Evolutionary conservation across 202 grass and related monocot species (phyloP).

Genomic region (Schoenoplectus tabernaemontani): DNA sequence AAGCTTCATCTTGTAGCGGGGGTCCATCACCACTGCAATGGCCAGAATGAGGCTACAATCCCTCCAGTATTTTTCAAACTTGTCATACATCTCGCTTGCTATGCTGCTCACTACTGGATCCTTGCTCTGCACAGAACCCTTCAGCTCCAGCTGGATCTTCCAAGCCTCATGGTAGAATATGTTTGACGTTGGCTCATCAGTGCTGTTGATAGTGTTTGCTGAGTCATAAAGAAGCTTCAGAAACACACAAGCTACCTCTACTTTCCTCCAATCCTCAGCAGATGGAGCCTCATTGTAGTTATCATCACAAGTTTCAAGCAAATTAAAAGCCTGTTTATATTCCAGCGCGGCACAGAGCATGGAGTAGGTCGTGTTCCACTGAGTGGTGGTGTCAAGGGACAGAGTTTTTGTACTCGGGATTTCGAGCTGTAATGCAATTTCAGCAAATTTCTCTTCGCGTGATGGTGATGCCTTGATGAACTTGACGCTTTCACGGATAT

Average conservation of each 20-base stretch:
- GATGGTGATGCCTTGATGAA: slow-evolving; percentile 41
- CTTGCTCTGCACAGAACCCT: slow-evolving; percentile 22
- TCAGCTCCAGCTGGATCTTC: slow-evolving; percentile 49
- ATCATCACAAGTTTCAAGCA: slow-evolving; percentile 46
- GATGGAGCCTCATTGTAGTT: slow-evolving; percentile 54
- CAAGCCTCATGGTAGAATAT: slow-evolving; percentile 53
- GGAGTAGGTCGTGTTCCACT: slow-evolving; percentile 51
- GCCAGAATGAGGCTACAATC: slow-evolving; percentile 48
- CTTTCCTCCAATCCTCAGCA: slow-evolving; percentile 42
- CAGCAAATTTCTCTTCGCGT: slow-evolving; percentile 45
- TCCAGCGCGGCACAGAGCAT: slow-evolving; percentile 51
- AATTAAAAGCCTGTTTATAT: slow-evolving; percentile 41
- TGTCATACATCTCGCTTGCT: slow-evolving; percentile 42
- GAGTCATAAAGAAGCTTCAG: slow-evolving; percentile 51
- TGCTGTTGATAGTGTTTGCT: slow-evolving; percentile 30
- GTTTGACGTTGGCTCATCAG: slow-evolving; percentile 36
- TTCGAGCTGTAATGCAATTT: slow-evolving; percentile 43
- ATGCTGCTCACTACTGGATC: slow-evolving; percentile 35
- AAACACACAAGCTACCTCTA: slow-evolving; percentile 38
- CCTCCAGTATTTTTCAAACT: slow-evolving; percentile 57
- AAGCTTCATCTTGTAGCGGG: slow-evolving; percentile 58
- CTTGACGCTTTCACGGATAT: slow-evolving; percentile 48
- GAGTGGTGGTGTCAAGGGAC: slow-evolving; percentile 45
- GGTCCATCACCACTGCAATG: slow-evolving; percentile 46
- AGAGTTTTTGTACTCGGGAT: slow-evolving; percentile 49